Evolutionary conservation across 352 stramenopile species (phyloP).

Genomic region (Phytopythium litorale): DNA sequence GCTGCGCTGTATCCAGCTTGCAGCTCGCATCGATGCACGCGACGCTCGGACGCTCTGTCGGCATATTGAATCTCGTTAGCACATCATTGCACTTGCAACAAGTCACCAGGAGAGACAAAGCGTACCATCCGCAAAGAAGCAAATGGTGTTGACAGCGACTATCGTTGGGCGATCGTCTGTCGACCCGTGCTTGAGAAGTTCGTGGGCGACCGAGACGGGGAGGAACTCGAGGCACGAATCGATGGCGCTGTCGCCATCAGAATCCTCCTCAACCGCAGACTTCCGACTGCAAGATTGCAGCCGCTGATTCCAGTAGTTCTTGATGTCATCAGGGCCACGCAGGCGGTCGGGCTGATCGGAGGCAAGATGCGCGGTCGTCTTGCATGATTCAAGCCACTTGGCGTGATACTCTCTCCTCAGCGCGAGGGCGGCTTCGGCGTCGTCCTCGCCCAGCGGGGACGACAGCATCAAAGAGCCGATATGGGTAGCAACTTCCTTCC

Average conservation of each 20-base stretch:
- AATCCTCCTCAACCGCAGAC: background rate
- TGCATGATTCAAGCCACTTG: constrained; percentile 20
- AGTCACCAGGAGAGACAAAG: background rate
- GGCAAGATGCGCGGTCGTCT: background rate
- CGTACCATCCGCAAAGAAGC: constrained; percentile 66
- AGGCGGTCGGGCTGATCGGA: background rate
- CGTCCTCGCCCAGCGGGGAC: constrained; percentile 17
- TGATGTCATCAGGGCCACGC: background rate
- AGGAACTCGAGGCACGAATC: constrained; percentile 1
- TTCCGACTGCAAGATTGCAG: background rate
- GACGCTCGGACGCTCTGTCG: constrained; percentile 45
- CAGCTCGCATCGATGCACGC: constrained; percentile 52
- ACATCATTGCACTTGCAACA: background rate
- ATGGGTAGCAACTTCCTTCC: constrained; percentile 14
- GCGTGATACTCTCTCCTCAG: constrained; percentile 26
- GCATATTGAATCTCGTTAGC: constrained; percentile 6
- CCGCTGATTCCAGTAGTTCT: background rate
- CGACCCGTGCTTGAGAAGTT: constrained; percentile 23
- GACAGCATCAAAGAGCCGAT: constrained; percentile 23
- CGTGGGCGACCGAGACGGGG: background rate
- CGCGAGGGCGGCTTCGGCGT: constrained; percentile 18
- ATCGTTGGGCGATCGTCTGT: constrained; percentile 20
- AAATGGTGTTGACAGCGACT: constrained; percentile 66
- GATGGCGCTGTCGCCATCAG: background rate
- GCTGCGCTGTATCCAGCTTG: constrained; percentile 56